Evolutionary conservation across 169 alveolate genomes (phyloP), one percentile per base, ranked within the genome.

Genomic region (Plasmodium vinckei): DNA sequence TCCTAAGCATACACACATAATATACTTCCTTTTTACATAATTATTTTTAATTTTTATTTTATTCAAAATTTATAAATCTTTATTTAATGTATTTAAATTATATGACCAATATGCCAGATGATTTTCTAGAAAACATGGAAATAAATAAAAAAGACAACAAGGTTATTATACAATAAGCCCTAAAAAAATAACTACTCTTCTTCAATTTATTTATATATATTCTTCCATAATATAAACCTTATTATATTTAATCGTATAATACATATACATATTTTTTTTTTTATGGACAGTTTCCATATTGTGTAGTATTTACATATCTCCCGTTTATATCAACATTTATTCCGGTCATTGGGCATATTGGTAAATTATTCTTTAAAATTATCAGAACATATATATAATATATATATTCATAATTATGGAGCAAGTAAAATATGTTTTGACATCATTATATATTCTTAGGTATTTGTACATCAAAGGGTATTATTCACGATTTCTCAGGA

Each of bases 271-370:
- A 27, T 15, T 9, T 49, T 21, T 44, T 51, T 15, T 49, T 21
- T 60, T 51, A 49, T 39, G 15, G 13, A 6, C 17, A 73, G 87
- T 73, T 59, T 42, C 87, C 87, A 6, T 73, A 73, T 13, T 73
- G 87, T 2, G 87, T 73, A 25, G 87, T 73, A 49, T 73, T 73
- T 9, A 9, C 87, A 9, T 73, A 73, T 63, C 87, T 73, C 9
- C 87, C 87, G 19, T 73, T 71, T 49, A 56, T 39, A 47, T 73
- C 87, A 4, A 73, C 87, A 1, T 73, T 73, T 51, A 73, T 73
- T 64, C 87, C 87, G 19, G n/a, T 60, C 12, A 39, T 73, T 53
- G 87, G 87, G 9, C 87, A 73, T 42, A 72, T 73, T 63, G 87
- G 87, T 73, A 73, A 73, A 21, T 63, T 63, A 27, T 2, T 0